Evolutionary conservation across 805 yeast genomes (phyloP).

Genomic region (Brettanomyces naardenensis): DNA sequence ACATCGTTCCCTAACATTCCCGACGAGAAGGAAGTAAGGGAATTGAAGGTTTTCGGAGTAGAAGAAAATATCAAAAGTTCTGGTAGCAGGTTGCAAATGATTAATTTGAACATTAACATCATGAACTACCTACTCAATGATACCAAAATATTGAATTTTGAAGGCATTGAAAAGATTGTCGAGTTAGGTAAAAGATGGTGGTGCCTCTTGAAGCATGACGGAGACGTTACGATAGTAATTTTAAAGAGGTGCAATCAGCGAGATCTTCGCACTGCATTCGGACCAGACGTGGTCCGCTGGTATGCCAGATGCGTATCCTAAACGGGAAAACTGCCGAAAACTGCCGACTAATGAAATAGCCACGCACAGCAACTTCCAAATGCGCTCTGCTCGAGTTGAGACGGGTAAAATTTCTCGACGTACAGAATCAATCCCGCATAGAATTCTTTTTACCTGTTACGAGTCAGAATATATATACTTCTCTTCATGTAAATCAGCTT

Average conservation of each 20-base stretch:
- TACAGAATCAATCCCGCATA: no score
- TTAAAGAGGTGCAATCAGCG: conserved; percentile 15
- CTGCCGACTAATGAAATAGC: no score
- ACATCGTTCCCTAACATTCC: conserved; percentile 24
- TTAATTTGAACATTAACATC: conserved; percentile 14
- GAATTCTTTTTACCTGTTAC: no score
- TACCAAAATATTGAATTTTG: conserved; percentile 8
- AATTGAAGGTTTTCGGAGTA: conserved; percentile 5
- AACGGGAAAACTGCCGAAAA: no score
- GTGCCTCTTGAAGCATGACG: conserved; percentile 14
- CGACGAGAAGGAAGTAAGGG: conserved; percentile 14
- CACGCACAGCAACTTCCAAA: no score
- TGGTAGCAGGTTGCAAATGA: conserved; percentile 7
- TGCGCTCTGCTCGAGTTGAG: no score
- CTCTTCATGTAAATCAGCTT: no score
- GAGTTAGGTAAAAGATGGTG: conserved; percentile 21
- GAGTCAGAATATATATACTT: no score
- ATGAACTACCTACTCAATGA: conserved; percentile 13
- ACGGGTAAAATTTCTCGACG: no score
- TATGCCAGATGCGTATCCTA: no score
- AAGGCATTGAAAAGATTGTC: conserved; percentile 14
- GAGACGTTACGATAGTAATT: conserved; percentile 11
- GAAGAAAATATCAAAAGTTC: conserved; percentile 3
- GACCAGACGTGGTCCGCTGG: conserved; percentile 21
- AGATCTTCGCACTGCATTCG: conserved; percentile 14